phyloP scores from a whole-genome alignment of 2,329 filamentous ascomycete species.

The Neonectria neomacrospora region DNA sequence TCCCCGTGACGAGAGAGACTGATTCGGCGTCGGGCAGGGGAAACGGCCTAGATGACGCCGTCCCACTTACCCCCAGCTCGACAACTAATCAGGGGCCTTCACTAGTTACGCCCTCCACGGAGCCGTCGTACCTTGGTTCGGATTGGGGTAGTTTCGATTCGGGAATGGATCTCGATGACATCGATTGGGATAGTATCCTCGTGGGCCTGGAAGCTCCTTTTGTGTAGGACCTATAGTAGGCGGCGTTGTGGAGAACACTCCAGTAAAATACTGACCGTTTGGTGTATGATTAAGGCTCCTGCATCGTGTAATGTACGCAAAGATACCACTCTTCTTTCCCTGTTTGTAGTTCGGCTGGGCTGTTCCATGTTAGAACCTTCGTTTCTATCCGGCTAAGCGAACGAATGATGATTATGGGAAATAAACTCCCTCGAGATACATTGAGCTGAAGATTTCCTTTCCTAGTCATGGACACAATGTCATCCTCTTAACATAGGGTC shows the following conservation, averaged over 20 bases:
- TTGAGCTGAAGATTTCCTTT: neutral
- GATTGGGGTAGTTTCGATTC: slow-evolving; percentile 45
- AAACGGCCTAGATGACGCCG: slow-evolving; percentile 6
- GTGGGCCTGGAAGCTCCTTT: slow-evolving; percentile 50
- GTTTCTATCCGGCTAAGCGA: too few relatives aligned
- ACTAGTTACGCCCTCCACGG: slow-evolving; percentile 25
- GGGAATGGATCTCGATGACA: slow-evolving; percentile 48
- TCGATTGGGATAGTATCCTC: slow-evolving; percentile 51
- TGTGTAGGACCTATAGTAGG: slow-evolving; percentile 29
- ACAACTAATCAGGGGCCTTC: slow-evolving; percentile 25
- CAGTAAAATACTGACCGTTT: too few relatives aligned
- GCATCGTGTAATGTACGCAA: neutral
- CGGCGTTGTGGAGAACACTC: slow-evolving; percentile 1
- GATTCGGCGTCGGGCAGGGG: neutral
- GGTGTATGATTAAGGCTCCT: neutral
- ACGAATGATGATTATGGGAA: neutral
- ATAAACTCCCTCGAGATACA: neutral
- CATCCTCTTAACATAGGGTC: neutral
- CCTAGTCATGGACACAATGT: too few relatives aligned
- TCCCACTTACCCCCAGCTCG: slow-evolving; percentile 48
- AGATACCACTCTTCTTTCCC: neutral
- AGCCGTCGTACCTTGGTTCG: slow-evolving; percentile 32
- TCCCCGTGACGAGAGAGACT: slow-evolving; percentile 26
- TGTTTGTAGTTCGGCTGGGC: neutral
- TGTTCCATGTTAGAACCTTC: too few relatives aligned